Evolutionary conservation across 495 filamentous ascomycete genomes (phyloP), one percentile per base, ranked within the genome.

Genomic region (Aspergillus sparsus): DNA sequence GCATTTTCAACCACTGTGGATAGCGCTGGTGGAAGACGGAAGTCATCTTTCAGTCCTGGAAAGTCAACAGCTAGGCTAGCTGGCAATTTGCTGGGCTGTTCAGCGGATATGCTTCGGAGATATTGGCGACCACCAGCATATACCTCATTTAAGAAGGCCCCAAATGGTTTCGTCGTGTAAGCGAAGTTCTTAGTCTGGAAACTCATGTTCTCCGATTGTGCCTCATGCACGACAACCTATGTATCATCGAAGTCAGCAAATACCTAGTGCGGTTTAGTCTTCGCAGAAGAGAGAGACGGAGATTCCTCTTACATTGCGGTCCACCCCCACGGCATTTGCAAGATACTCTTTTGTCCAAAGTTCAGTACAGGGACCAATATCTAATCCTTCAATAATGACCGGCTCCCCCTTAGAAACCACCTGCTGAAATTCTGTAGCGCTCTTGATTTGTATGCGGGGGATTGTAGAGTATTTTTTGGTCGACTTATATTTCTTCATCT

Each of bases 131-230:
- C 84, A 16, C 89, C 87, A n/a, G 63, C 58, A 53, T 75, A 64
- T 33, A 89, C 81, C 39, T 84, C 80, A 35, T 85, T 71, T 27
- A 92, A 73, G 66, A 96, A 92, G 1, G 84, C 80, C 0, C 79
- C 81, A 55, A 96, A 91, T 7, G 72, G 59, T 59, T 86, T 89
- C 10, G 83, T 90, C 18, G 79, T 74, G 66, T 96, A 96, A 18
- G 72, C 69, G 69, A 96, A 96, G 71, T 96, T 96, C 74, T 93
- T 95, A 18, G 74, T 69, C 53, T 85, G 85, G 66, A 96, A 96
- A 61, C 88, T 86, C 90, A 96, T 91, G 13, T 79, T 77, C 37
- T 81, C 76, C 35, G 76, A 82, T 44, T 77, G 69, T 5, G 87
- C 83, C 44, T 87, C 79, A 65, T 96, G 91, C 11, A 92, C 83